phyloP scores from a whole-genome alignment of 306 rosid species.

The Albizia julibrissin region DNA sequence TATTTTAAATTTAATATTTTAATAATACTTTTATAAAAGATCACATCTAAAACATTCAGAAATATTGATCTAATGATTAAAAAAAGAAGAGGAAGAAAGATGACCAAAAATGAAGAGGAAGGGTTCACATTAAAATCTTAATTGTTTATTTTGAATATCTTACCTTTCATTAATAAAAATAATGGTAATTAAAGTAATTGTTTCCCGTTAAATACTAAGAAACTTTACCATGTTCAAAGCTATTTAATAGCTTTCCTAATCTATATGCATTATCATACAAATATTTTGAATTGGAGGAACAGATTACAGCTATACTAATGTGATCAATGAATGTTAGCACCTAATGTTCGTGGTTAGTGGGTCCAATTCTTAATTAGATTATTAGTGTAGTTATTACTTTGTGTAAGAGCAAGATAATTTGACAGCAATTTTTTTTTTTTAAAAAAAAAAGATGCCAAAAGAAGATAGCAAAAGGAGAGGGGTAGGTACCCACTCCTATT shows the following conservation, averaged over 20 bases:
- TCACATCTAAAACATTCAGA: too few relatives aligned
- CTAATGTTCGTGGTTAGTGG: background rate
- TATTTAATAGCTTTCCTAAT: background rate
- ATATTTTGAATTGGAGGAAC: background rate
- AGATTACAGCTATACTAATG: background rate
- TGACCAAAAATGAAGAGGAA: too few relatives aligned
- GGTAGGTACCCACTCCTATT: background rate
- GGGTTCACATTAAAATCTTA: too few relatives aligned
- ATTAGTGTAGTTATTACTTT: slow-evolving; percentile 37
- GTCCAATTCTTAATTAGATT: background rate
- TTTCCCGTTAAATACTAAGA: background rate
- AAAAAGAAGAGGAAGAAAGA: too few relatives aligned
- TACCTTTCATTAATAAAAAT: background rate
- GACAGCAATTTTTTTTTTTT: too few relatives aligned
- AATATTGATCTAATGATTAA: too few relatives aligned
- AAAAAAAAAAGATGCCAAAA: slow-evolving; percentile 10
- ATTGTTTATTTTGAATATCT: too few relatives aligned
- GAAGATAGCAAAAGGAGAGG: slow-evolving; percentile 22
- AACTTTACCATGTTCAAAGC: background rate
- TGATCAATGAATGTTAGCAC: background rate
- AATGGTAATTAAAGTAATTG: too few relatives aligned
- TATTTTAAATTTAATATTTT: too few relatives aligned
- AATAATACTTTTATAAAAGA: too few relatives aligned
- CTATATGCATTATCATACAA: background rate
- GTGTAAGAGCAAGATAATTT: slow-evolving; percentile 39